Evolutionary conservation across 257 asterid species (phyloP).

Genomic region (Mitragyna speciosa): DNA sequence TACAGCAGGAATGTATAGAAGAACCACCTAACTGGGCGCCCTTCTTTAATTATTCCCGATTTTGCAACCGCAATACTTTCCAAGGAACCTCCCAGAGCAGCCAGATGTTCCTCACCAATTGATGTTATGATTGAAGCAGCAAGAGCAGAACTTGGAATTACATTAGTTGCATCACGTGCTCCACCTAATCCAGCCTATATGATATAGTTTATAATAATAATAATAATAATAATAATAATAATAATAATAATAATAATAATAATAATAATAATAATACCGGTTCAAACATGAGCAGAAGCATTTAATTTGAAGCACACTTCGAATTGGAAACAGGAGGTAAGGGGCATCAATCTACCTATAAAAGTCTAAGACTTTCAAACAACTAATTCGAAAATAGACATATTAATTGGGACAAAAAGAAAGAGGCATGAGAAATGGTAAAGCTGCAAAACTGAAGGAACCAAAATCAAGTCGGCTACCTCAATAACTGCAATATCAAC

Average conservation of each 20-base stretch:
- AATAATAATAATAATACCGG: background rate
- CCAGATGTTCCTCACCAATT: constrained; percentile 88
- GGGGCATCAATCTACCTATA: background rate
- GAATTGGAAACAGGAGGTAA: background rate
- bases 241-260: too few species aligned
- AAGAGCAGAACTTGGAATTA: constrained; percentile 60
- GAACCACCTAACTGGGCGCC: constrained; percentile 96
- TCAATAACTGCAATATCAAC: constrained; percentile 90
- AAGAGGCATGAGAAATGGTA: constrained; percentile 10
- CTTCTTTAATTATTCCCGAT: constrained; percentile 86
- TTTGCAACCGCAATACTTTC: constrained; percentile 89
- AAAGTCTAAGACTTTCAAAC: background rate
- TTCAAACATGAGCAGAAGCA: background rate
- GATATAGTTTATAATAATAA: background rate
- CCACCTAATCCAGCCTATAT: constrained; percentile 85
- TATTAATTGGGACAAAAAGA: constrained; percentile 19
- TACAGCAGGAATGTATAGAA: constrained; percentile 23
- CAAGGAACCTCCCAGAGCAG: constrained; percentile 94
- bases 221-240: too few species aligned
- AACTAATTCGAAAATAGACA: constrained; percentile 11
- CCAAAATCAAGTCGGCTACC: constrained; percentile 40
- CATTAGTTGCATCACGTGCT: constrained; percentile 95
- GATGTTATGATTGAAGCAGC: constrained; percentile 80
- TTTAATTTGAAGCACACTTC: background rate
- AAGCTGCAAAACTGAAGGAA: constrained; percentile 17